Base-by-base conservation (phyloP, 441 rosid genomes). In the Breynia disticha region DNA sequence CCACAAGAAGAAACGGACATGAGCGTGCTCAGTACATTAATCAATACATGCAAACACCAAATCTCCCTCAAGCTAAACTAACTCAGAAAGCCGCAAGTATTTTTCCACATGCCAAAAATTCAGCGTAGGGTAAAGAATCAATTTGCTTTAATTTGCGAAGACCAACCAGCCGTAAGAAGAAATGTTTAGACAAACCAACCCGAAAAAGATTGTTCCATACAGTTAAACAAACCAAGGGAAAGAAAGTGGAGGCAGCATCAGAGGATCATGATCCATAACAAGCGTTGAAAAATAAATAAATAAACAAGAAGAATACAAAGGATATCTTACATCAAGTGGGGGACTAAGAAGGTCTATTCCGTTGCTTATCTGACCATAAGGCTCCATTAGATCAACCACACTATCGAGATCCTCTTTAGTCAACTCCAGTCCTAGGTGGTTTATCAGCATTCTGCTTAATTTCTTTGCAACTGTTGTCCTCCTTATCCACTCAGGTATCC, bases 341-440 rank as follows among this genome's bases (percentile, higher is more conserved):
- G 97, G 98, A 76, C 64, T 88, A 59, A 86, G 62, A 57, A 79
- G 84, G 64, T 91, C 97, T 49, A 88, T 76, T 66, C 98, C 97
- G 72, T 86, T 91, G 79, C 79, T 88, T 71, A 91, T 80, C 72
- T 82, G 96, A 67, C 97, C 95, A 68, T 91, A 91, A 51, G 98
- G 97, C 76, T 91, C 98, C 97, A 91, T 91, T 45, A 88, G 73
- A 71, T 91, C 97, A 71, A 91, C 95, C 70, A 86, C 97, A 59
- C 66, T 82, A 76, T 78, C 83, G 63, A 91, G 67, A 77, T 91
- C 97, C 68, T 84, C 94, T 68, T 76, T 79, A 24, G 81, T 84
- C 76, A 88, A 48, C 61, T 76, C 78, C 59, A 88, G 78, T 61
- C 98, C 97, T 73, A 91, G 89, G 80, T 91, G 96, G 76, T 84